Base-by-base conservation (phyloP, 306 rosid genomes). In the Benincasa hispida region DNA sequence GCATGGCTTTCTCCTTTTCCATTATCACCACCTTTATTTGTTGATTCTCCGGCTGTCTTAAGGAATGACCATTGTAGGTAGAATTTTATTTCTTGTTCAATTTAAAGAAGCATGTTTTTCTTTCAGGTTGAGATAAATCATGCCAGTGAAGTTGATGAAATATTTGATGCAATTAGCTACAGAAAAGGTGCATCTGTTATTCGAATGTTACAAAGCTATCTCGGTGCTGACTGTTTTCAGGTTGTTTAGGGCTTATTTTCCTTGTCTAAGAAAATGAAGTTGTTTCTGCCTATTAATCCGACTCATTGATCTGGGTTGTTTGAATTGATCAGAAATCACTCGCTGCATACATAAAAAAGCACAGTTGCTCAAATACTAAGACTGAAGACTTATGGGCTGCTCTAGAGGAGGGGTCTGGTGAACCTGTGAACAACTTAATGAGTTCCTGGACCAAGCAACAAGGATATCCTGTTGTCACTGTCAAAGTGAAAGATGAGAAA, bases 361-460 rank as follows among this genome's bases (percentile, higher is more conserved):
- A 87, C 76, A 93, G 97, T 15, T 89, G 67, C 81, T 87, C 96
- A 73, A 93, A 91, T 86, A 90, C 97, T 18, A 93, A 85, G 86
- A 91, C 98, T 18, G 98, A 86, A 88, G 96, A 93, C 87, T 87
- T 93, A 21, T 91, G 98, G 97, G 93, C 92, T 66, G 88, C 94
- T 48, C 98, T 93, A 79, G 98, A 91, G 81, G 97, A 91, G 81
- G 98, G 88, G 70, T 93, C 98, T 61, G 92, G 96, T 76, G 89
- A 91, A 84, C 93, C 97, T 58, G 96, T 93, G 81, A 91, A 87
- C 85, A 88, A 85, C 75, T 85, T 93, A 77, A 91, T 93, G 98
- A 77, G 84, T 85, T 86, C 97, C 14, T 93, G 98, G 98, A 91
- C 98, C 51, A 90, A 93, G 86, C 97, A 93, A 86, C 85, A 80